A percentile compares a stretch with the other conserved stretches of the same genome.
These are phyloP conservation scores for Talaromyces albobiverticillius DNA, from an alignment of 2,329 filamentous ascomycete genomes.

Conservation along the genomic window DNA sequence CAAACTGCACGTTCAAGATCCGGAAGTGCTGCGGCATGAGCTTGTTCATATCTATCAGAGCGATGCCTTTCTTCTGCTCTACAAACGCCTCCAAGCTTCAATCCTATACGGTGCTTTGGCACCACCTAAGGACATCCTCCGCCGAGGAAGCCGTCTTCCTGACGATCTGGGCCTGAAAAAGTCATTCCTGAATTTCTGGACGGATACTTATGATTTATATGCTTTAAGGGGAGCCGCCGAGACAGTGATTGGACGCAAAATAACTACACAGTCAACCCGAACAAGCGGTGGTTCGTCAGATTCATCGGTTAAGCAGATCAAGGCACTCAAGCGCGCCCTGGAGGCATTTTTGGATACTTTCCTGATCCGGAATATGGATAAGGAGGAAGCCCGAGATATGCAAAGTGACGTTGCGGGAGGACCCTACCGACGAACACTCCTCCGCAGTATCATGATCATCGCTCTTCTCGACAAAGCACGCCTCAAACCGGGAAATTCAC, in stretches of 20 bases:
- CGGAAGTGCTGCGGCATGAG: constrained; percentile 41
- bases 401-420: constrained; percentile 14
- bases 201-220: constrained; percentile 54
- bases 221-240: constrained; percentile 55
- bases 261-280: constrained; percentile 24
- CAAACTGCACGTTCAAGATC: constrained; percentile 20
- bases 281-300: constrained; percentile 4
- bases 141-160: constrained; percentile 46
- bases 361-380: constrained; percentile 58
- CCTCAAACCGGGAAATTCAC: constrained; percentile 26
- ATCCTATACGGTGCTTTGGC: constrained; percentile 57
- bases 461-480: constrained; percentile 58
- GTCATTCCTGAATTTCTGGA: constrained; percentile 57
- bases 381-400: constrained; percentile 23
- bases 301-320: constrained; percentile 17
- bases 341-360: constrained; percentile 57
- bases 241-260: constrained; percentile 56
- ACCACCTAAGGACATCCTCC: constrained; percentile 52
- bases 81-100: constrained; percentile 59
- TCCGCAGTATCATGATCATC: constrained; percentile 60
- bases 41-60: constrained; percentile 56
- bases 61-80: constrained; percentile 47
- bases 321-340: constrained; percentile 41
- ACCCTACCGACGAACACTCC: constrained; percentile 54
- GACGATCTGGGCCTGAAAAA: constrained; percentile 59